Conservation (phyloP, 108 stramenopile species). For the Seminavis robusta region DNA sequence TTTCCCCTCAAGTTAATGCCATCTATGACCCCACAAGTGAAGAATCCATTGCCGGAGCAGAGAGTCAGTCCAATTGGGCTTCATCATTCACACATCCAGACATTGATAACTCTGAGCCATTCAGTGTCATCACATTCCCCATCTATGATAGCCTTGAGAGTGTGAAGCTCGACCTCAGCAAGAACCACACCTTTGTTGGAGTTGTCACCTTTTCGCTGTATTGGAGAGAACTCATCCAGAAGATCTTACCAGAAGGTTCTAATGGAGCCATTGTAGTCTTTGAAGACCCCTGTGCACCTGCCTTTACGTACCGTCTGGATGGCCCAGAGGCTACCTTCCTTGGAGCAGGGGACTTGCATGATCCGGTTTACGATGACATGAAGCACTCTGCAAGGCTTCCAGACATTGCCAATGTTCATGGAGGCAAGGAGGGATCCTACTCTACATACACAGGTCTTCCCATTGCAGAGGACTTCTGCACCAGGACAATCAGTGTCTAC, state of each 20-base stretch:
- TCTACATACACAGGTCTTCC: neutral
- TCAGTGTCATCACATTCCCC: slow-evolving; percentile 16
- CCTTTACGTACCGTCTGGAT: slow-evolving; percentile 32
- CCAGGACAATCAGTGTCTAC: slow-evolving; percentile 6
- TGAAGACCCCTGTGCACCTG: slow-evolving; percentile 19
- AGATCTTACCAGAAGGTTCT: slow-evolving; percentile 33
- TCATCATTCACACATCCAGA: too few species aligned
- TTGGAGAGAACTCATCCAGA: slow-evolving; percentile 28
- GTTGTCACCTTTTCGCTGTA: slow-evolving; percentile 35
- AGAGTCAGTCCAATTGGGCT: too few species aligned
- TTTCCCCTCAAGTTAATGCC: too few species aligned
- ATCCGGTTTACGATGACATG: slow-evolving; percentile 19
- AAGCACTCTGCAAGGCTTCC: too few species aligned
- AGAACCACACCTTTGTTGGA: too few species aligned
- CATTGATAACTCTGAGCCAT: too few species aligned
- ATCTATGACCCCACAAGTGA: too few species aligned
- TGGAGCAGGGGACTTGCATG: slow-evolving; percentile 46
- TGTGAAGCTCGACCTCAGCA: too few species aligned
- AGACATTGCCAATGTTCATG: neutral
- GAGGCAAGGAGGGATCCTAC: neutral
- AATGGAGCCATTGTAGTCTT: slow-evolving; percentile 48
- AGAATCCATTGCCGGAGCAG: too few species aligned
- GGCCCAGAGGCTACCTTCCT: slow-evolving; percentile 27
- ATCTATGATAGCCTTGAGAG: too few species aligned
- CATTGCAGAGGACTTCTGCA: slow-evolving; percentile 6